These are phyloP conservation scores for Wickerhamomyces xylosicus DNA, from an alignment of 805 yeast species.

Conservation along the genomic window DNA sequence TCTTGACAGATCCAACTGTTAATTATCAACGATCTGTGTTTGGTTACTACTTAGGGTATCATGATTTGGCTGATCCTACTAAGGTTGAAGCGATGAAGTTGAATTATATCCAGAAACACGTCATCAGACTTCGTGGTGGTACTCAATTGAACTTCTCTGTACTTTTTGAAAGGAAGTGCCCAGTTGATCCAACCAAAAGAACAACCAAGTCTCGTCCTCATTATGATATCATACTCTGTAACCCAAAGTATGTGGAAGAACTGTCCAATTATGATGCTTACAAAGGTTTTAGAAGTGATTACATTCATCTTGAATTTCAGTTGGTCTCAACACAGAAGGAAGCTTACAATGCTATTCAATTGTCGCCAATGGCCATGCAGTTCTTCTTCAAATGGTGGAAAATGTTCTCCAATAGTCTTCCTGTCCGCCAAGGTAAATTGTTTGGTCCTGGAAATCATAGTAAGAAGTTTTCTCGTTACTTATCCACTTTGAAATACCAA, in stretches of 20 bases:
- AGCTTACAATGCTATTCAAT: slow-evolving; percentile 63
- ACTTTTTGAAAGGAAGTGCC: slow-evolving; percentile 35
- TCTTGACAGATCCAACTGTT: slow-evolving; percentile 33
- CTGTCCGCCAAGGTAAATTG: slow-evolving; percentile 64
- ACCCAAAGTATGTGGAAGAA: slow-evolving; percentile 43
- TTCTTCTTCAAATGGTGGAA: slow-evolving; percentile 83
- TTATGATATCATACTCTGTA: slow-evolving; percentile 42
- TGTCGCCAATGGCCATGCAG: slow-evolving; percentile 57
- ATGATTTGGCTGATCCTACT: slow-evolving; percentile 9
- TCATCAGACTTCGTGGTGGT: slow-evolving; percentile 51
- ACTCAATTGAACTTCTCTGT: slow-evolving; percentile 49
- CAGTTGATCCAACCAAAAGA: slow-evolving; percentile 22
- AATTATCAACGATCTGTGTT: slow-evolving; percentile 34
- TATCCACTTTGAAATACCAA: slow-evolving; percentile 71
- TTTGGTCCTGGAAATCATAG: slow-evolving; percentile 47
- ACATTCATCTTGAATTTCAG: slow-evolving; percentile 59
- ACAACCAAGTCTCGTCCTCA: slow-evolving; percentile 46
- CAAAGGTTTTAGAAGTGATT: slow-evolving; percentile 70
- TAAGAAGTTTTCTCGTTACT: slow-evolving; percentile 65
- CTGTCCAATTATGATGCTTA: slow-evolving; percentile 64
- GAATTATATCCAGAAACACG: slow-evolving; percentile 37
- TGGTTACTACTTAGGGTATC: slow-evolving; percentile 33
- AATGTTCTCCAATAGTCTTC: slow-evolving; percentile 72
- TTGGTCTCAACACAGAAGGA: slow-evolving; percentile 30
- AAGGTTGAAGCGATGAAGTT: slow-evolving; percentile 16